These are phyloP conservation scores for Alisma plantagoaquatica DNA, from an alignment of 106 monocot genomes.

Conservation along the genomic window DNA sequence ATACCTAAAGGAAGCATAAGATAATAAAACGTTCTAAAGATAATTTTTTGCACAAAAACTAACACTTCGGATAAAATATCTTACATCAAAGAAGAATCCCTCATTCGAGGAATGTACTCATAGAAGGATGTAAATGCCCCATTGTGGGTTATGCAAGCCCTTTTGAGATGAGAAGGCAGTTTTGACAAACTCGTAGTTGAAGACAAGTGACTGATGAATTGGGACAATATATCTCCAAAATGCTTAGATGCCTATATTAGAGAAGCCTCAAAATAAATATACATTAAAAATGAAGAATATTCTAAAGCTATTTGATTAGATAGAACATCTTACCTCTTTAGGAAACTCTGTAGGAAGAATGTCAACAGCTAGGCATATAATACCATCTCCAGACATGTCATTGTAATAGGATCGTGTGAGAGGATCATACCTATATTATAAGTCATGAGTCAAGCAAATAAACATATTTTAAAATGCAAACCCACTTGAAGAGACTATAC, in stretches of 20 bases:
- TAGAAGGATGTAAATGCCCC: slow-evolving; percentile 72
- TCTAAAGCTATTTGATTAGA: slow-evolving; percentile 7
- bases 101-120: slow-evolving; percentile 81
- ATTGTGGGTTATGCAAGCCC: slow-evolving; percentile 80
- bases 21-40: too few species aligned
- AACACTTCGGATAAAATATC: too few species aligned
- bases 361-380: slow-evolving; percentile 83
- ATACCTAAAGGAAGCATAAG: too few species aligned
- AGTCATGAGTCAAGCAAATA: background rate
- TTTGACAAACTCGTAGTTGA: slow-evolving; percentile 35
- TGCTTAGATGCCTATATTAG: slow-evolving; percentile 74
- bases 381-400: slow-evolving; percentile 73
- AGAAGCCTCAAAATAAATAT: too few species aligned
- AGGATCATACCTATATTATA: slow-evolving; percentile 55
- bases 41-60: too few species aligned
- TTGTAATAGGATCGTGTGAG: slow-evolving; percentile 61
- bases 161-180: slow-evolving; percentile 58
- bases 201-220: slow-evolving; percentile 65
- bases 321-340: slow-evolving; percentile 38
- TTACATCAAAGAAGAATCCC: slow-evolving; percentile 56
- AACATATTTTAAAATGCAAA: too few species aligned
- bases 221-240: slow-evolving; percentile 88
- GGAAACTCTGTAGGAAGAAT: slow-evolving; percentile 96
- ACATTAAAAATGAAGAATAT: too few species aligned
- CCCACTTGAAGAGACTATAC: too few species aligned